Evolutionary conservation across 805 yeast species (phyloP).

Genomic region (Wickerhamomyces bisporus): DNA sequence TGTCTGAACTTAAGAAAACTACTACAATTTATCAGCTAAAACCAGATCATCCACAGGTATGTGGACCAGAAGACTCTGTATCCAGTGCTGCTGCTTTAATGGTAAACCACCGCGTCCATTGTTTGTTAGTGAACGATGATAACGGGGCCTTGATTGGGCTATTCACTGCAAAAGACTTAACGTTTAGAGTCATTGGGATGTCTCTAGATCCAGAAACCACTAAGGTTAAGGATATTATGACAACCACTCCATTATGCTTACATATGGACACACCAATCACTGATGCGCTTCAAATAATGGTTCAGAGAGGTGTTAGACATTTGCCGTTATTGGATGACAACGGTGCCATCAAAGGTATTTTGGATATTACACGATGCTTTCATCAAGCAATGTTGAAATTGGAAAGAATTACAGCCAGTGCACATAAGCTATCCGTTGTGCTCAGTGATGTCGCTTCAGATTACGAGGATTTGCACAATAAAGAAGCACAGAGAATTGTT

Average conservation of each 20-base stretch:
- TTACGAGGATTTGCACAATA: constrained; percentile 20
- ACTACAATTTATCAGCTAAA: constrained; percentile 19
- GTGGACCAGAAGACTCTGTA: constrained; percentile 29
- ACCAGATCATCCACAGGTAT: constrained; percentile 34
- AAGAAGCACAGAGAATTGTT: constrained; percentile 21
- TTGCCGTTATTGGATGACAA: constrained; percentile 35
- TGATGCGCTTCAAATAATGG: constrained; percentile 39
- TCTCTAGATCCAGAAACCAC: constrained; percentile 25
- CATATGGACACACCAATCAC: constrained; percentile 34
- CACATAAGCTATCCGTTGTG: constrained; percentile 26
- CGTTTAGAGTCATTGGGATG: constrained; percentile 34
- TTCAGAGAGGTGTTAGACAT: constrained; percentile 36
- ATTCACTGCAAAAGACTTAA: constrained; percentile 42
- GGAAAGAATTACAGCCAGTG: constrained; percentile 35
- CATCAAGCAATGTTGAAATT: constrained; percentile 40
- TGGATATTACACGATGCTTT: constrained; percentile 42
- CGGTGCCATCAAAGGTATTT: constrained; percentile 35
- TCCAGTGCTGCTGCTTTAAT: constrained; percentile 30
- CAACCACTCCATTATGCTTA: constrained; percentile 31
- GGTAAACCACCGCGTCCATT: constrained; percentile 36
- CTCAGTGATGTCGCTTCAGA: constrained; percentile 27
- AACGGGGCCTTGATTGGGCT: constrained; percentile 31
- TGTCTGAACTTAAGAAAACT: too few relatives aligned
- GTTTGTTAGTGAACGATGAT: constrained; percentile 31
- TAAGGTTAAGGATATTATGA: constrained; percentile 34